Percentiles rank a stretch among this genome's conserved stretches.
phyloP scores from a whole-genome alignment of 2,329 filamentous ascomycete species.

The Fusarium brevicatenulatum region DNA sequence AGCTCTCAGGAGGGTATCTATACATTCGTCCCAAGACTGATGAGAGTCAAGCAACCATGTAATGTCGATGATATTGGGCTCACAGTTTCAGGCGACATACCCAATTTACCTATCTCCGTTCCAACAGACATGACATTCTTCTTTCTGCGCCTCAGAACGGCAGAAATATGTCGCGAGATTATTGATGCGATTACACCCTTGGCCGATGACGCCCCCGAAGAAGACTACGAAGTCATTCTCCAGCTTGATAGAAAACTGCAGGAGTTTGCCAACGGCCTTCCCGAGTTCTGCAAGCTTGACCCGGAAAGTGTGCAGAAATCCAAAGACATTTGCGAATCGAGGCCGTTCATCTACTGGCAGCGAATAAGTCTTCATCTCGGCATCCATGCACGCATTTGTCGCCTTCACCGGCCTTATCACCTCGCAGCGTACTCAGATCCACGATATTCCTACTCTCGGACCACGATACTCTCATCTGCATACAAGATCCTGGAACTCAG shows the following conservation, averaged over 20 bases:
- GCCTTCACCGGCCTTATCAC: slow-evolving; percentile 8
- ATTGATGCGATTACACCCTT: background rate
- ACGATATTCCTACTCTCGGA: slow-evolving; percentile 1
- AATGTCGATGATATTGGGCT: background rate
- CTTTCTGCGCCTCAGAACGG: background rate
- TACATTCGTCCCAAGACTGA: background rate
- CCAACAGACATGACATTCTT: slow-evolving; percentile 6
- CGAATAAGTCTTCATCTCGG: background rate
- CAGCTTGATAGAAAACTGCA: background rate
- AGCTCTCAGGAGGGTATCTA: slow-evolving; percentile 1
- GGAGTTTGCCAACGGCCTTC: background rate
- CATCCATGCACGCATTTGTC: background rate
- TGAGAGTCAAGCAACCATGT: background rate
- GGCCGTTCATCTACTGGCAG: background rate
- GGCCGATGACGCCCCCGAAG: background rate
- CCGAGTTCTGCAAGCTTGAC: background rate
- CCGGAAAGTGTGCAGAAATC: background rate
- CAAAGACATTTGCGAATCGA: background rate
- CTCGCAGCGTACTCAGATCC: background rate
- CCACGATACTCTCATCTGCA: background rate
- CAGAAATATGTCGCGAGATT: slow-evolving; percentile 4
- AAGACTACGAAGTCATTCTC: background rate
- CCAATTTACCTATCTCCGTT: background rate
- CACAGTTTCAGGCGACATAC: background rate
- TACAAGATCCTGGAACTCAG: slow-evolving; percentile 3